These are phyloP conservation scores for Podila epicladia DNA, from an alignment of 192 early-diverging fungal species.

Conservation along the genomic window DNA sequence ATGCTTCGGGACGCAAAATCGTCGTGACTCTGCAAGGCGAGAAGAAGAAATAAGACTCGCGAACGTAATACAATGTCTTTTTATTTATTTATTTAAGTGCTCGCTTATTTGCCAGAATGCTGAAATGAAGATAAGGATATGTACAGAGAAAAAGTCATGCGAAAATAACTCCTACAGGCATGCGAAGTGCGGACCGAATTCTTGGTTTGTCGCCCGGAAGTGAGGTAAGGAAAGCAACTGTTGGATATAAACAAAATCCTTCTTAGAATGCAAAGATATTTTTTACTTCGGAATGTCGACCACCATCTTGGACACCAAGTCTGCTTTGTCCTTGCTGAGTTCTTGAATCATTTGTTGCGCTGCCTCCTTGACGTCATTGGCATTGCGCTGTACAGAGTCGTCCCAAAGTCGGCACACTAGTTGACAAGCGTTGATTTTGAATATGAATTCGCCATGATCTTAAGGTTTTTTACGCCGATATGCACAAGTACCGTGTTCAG, in stretches of 20 bases:
- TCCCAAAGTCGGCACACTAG: conserved; percentile 61
- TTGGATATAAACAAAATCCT: background rate
- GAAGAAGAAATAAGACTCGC: conserved; percentile 17
- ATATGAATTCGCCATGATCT: too few species aligned
- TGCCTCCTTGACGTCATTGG: conserved; percentile 56
- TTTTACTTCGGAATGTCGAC: conserved; percentile 20
- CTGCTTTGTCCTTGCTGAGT: conserved; percentile 12
- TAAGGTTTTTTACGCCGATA: background rate
- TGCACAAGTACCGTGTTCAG: background rate
- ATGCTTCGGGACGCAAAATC: conserved; percentile 66
- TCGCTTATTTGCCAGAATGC: too few species aligned
- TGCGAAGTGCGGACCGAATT: too few species aligned
- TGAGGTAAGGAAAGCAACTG: background rate
- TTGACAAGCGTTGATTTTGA: too few species aligned
- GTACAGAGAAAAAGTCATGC: background rate
- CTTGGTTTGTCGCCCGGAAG: background rate
- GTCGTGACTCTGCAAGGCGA: conserved; percentile 84
- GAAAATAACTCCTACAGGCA: too few species aligned
- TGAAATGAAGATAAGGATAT: background rate
- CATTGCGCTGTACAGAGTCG: conserved; percentile 55
- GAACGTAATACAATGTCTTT: background rate
- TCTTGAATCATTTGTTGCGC: conserved; percentile 26
- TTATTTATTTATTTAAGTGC: background rate
- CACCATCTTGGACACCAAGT: conserved; percentile 22
- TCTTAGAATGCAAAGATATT: background rate